Evolutionary conservation across 768 basidiomycete species (phyloP).

Genomic region (Tubosaeta brunneosetosa): DNA sequence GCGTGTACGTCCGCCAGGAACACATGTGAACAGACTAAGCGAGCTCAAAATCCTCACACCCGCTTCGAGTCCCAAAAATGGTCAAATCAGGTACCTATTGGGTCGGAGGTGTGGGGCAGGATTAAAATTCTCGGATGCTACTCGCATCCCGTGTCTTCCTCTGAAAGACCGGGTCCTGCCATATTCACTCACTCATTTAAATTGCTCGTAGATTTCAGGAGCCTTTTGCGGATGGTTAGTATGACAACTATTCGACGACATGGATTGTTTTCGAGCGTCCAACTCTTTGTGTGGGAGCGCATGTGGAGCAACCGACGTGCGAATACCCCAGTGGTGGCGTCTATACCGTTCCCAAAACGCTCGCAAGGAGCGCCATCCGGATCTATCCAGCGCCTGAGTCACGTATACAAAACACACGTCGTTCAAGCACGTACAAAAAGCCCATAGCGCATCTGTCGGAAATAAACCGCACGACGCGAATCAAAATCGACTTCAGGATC

Average conservation of each 20-base stretch:
- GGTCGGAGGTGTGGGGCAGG: too few relatives aligned
- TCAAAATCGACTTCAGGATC: conserved; percentile 99
- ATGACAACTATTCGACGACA: not conserved
- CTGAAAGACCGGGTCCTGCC: too few relatives aligned
- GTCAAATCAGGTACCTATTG: too few relatives aligned
- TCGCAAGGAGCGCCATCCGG: conserved; percentile 76
- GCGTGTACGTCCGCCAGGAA: too few relatives aligned
- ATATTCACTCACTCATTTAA: not conserved
- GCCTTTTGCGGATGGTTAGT: not conserved
- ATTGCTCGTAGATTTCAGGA: not conserved
- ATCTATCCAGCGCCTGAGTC: conserved; percentile 38
- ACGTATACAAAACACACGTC: not conserved
- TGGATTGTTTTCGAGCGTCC: not conserved
- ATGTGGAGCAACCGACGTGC: not conserved
- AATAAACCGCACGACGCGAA: conserved; percentile 88
- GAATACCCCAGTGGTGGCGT: not conserved
- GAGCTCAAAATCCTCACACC: too few relatives aligned
- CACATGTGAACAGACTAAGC: too few relatives aligned
- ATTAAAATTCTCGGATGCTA: not conserved
- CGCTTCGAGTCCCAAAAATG: too few relatives aligned
- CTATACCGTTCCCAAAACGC: conserved; percentile 45
- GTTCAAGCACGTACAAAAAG: conserved; percentile 69
- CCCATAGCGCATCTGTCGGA: conserved; percentile 98
- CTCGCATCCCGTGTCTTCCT: too few relatives aligned
- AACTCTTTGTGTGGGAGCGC: not conserved